Percentiles rank a stretch among this genome's conserved stretches.
Conservation (phyloP, 345 rosid species). For the Atalantia buxifolia region DNA sequence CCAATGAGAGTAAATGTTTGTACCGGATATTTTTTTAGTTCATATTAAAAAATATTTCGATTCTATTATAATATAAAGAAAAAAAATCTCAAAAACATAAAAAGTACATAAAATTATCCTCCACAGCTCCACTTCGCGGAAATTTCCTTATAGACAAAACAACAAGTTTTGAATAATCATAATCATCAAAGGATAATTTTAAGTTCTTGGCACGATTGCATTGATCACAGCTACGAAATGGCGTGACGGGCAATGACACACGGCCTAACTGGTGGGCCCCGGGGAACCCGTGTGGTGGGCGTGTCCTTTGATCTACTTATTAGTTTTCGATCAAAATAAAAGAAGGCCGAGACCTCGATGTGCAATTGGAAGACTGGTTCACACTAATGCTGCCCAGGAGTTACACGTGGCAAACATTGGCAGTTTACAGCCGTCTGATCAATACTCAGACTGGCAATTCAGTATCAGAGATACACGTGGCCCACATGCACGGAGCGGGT, state of each 20-base stretch:
- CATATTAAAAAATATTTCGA: no score
- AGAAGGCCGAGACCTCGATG: background rate
- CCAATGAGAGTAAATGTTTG: no score
- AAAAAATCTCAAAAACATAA: no score
- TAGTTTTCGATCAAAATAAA: background rate
- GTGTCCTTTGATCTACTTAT: background rate
- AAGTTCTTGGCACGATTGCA: background rate
- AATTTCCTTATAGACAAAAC: background rate
- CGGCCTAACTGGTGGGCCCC: background rate
- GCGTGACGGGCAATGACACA: background rate
- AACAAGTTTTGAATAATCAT: background rate
- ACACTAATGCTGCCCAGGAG: background rate
- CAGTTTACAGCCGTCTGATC: background rate
- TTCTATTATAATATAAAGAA: no score
- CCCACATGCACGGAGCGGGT: slow-evolving; percentile 5
- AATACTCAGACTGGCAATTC: background rate
- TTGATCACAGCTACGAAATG: slow-evolving; percentile 5
- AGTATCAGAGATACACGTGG: slow-evolving; percentile 12
- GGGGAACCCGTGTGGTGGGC: background rate
- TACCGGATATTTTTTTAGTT: no score
- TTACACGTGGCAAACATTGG: background rate
- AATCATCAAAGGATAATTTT: background rate
- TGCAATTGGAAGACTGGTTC: background rate
- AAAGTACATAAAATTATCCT: no score
- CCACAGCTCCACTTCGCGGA: background rate